Conservation (phyloP, 352 stramenopile genomes). For the Elongisporangium prolatum region DNA sequence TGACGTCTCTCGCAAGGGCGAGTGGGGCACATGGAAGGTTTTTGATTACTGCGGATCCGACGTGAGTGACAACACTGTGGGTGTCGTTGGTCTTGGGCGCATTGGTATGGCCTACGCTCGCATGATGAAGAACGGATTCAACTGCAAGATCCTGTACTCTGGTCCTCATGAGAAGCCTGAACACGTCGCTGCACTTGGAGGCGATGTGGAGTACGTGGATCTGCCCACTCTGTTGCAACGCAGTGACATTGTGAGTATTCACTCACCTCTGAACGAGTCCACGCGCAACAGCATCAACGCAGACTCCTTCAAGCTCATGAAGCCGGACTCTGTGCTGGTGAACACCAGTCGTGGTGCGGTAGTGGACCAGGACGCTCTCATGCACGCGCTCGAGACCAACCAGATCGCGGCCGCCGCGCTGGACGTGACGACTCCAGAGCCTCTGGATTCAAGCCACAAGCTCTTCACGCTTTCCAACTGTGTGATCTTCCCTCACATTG, state of each 20-base stretch:
- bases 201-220: conserved; percentile 63
- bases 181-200: conserved; percentile 22
- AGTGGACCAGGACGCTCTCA: conserved; percentile 82
- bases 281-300: conserved; percentile 73
- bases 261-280: conserved; percentile 71
- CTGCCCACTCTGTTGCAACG: conserved; percentile 64
- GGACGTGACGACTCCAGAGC: conserved; percentile 89
- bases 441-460: conserved; percentile 66
- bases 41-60: conserved; percentile 81
- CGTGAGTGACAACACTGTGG: conserved; percentile 52
- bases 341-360: conserved; percentile 91
- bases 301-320: conserved; percentile 74
- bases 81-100: conserved; percentile 76
- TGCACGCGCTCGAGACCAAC: conserved; percentile 31
- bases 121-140: conserved; percentile 79
- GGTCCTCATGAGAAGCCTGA: conserved; percentile 62
- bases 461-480: conserved; percentile 73
- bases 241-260: conserved; percentile 88
- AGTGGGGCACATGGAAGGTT: conserved; percentile 76
- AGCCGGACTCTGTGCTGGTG: conserved; percentile 80
- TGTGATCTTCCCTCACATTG: conserved; percentile 43
- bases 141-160: conserved; percentile 81
- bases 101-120: conserved; percentile 83
- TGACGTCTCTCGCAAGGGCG: conserved; percentile 59
- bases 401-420: conserved; percentile 58